A percentile compares a stretch with the other conserved stretches of the same genome.
Evolutionary conservation across 1,284 basidiomycete genomes (phyloP).

Genomic region (Phellinidium pouzarii): DNA sequence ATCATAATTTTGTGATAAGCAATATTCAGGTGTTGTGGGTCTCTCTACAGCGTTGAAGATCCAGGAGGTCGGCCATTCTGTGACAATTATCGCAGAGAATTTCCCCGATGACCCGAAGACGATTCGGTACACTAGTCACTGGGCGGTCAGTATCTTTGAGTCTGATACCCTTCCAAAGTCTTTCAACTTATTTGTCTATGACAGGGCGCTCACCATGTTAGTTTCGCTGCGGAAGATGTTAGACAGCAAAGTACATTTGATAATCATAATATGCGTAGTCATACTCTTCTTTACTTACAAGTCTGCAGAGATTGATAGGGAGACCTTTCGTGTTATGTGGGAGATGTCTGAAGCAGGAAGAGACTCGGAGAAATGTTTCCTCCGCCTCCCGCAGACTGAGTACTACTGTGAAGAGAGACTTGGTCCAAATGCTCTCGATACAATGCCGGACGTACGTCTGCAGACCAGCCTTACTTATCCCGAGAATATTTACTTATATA

Average conservation of each 20-base stretch:
- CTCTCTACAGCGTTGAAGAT: conserved; percentile 63
- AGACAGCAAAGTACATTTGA: conserved; percentile 43
- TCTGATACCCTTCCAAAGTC: neutral
- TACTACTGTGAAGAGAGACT: conserved; percentile 41
- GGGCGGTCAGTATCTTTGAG: conserved; percentile 54
- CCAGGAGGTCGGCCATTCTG: conserved; percentile 51
- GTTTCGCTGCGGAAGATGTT: conserved; percentile 40
- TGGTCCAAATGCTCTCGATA: conserved; percentile 40
- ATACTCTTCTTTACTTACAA: neutral
- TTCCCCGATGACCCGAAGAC: conserved; percentile 62
- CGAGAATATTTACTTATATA: neutral
- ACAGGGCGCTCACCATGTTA: conserved; percentile 67
- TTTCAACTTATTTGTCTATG: neutral
- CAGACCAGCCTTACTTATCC: neutral
- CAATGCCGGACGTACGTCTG: conserved; percentile 55
- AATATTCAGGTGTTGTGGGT: conserved; percentile 54
- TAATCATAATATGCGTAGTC: neutral
- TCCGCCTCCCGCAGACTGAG: conserved; percentile 54
- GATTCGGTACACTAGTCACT: conserved; percentile 65
- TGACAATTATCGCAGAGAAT: conserved; percentile 60
- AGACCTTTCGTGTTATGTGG: conserved; percentile 71
- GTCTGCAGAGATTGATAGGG: conserved; percentile 57
- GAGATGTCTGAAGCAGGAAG: conserved; percentile 51
- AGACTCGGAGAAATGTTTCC: conserved; percentile 49
- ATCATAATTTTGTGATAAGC: neutral